phyloP scores from a whole-genome alignment of 2,329 filamentous ascomycete species.

The Xylaria hypoxylon region DNA sequence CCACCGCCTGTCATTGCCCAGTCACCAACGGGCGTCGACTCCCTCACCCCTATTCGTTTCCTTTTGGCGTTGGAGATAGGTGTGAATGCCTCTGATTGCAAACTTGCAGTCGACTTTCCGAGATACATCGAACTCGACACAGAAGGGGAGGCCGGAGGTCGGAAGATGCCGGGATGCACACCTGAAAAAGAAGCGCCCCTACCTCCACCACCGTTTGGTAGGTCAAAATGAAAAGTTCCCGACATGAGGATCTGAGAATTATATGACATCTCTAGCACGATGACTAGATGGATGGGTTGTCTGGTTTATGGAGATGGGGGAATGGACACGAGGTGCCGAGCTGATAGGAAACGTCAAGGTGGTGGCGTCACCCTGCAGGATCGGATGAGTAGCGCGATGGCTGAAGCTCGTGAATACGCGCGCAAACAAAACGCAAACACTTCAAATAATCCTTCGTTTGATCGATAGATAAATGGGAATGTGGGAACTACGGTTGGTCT shows the following conservation, averaged over 20 bases:
- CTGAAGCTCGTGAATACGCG: not conserved
- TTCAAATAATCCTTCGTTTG: not conserved
- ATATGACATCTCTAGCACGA: slow-evolving; percentile 41
- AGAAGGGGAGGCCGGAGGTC: slow-evolving; percentile 58
- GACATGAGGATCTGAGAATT: slow-evolving; percentile 52
- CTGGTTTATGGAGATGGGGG: not conserved
- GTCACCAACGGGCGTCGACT: slow-evolving; percentile 52
- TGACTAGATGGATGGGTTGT: not conserved
- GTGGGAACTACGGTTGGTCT: not conserved
- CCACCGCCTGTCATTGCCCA: slow-evolving; percentile 45
- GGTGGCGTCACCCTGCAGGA: not conserved
- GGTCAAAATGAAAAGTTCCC: slow-evolving; percentile 52
- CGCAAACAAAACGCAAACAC: not conserved
- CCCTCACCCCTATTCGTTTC: slow-evolving; percentile 56
- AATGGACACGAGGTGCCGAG: not conserved
- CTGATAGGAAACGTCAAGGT: not conserved
- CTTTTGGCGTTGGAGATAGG: slow-evolving; percentile 57
- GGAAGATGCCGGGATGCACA: slow-evolving; percentile 60
- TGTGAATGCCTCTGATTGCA: slow-evolving; percentile 54
- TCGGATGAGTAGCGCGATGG: not conserved
- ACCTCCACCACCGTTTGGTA: slow-evolving; percentile 39
- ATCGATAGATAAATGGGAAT: not conserved
- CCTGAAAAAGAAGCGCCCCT: slow-evolving; percentile 45
- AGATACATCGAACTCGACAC: slow-evolving; percentile 55
- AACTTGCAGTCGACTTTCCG: slow-evolving; percentile 54